These are phyloP conservation scores for Calophaca sinica DNA, from an alignment of 306 rosid genomes.

Conservation along the genomic window DNA sequence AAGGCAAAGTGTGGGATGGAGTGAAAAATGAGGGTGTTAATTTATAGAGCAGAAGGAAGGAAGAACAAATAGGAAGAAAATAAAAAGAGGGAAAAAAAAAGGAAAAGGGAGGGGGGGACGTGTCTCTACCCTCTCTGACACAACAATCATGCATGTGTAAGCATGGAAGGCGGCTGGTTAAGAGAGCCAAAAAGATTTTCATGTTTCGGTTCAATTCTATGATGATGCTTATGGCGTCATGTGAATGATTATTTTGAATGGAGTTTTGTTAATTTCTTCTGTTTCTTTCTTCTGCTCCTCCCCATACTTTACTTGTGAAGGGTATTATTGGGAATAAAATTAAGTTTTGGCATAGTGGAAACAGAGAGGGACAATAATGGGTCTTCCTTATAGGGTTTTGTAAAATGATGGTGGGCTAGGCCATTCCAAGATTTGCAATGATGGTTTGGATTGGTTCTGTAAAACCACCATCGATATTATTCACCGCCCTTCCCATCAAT, in stretches of 20 bases:
- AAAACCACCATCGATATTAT: slow-evolving; percentile 63
- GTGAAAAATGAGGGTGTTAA: slow-evolving; percentile 51
- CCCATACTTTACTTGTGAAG: too few species aligned
- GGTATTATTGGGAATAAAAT: too few species aligned
- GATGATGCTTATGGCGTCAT: slow-evolving; percentile 72
- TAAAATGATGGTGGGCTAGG: slow-evolving; percentile 98
- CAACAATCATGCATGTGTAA: slow-evolving; percentile 94
- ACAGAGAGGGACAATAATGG: too few species aligned
- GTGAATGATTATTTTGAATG: slow-evolving; percentile 62
- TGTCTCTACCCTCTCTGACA: slow-evolving; percentile 82
- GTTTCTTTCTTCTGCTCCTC: background rate
- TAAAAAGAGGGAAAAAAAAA: background rate
- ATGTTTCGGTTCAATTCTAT: slow-evolving; percentile 50
- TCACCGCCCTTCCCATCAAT: slow-evolving; percentile 52
- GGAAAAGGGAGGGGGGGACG: slow-evolving; percentile 48
- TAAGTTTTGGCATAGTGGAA: too few species aligned
- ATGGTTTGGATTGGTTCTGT: slow-evolving; percentile 89
- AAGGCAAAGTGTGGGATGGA: too few species aligned
- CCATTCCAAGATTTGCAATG: slow-evolving; percentile 98
- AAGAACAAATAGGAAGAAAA: background rate
- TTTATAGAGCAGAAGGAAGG: slow-evolving; percentile 61
- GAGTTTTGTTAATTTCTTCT: slow-evolving; percentile 28
- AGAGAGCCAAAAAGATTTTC: slow-evolving; percentile 64
- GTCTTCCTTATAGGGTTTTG: slow-evolving; percentile 45
- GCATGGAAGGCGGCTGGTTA: slow-evolving; percentile 96